These are phyloP conservation scores for Coemansia sp. DNA, from an alignment of 192 early-diverging fungal genomes.

Conservation along the genomic window DNA sequence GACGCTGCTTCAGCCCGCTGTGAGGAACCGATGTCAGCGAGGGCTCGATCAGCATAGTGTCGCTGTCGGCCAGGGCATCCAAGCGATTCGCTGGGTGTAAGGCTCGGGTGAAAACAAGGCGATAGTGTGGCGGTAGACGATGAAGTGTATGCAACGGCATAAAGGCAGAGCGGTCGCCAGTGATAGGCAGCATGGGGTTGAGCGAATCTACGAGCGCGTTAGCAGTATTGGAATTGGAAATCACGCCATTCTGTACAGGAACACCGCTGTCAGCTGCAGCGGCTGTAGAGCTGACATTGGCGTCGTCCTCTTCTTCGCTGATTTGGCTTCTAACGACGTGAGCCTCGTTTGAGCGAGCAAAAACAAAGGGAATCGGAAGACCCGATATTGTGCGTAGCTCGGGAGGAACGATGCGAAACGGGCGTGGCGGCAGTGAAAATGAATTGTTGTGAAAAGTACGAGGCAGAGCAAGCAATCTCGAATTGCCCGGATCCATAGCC, in stretches of 20 bases:
- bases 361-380: slow-evolving; percentile 23
- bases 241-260: neutral
- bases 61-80: slow-evolving; percentile 36
- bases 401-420: slow-evolving; percentile 1
- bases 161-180: slow-evolving; percentile 5
- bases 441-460: neutral
- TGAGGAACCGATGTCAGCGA: slow-evolving; percentile 43
- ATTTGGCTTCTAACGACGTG: slow-evolving; percentile 1
- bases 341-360: slow-evolving; percentile 9
- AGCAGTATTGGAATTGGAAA: neutral
- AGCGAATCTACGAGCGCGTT: slow-evolving; percentile 6
- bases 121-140: slow-evolving; percentile 42
- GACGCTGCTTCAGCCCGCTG: slow-evolving; percentile 45
- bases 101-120: slow-evolving; percentile 34
- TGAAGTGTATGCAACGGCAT: slow-evolving; percentile 33
- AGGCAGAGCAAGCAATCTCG: neutral
- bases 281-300: neutral
- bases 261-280: neutral
- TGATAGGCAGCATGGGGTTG: slow-evolving; percentile 18
- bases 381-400: neutral
- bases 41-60: slow-evolving; percentile 27
- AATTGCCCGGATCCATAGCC: slow-evolving; percentile 7
- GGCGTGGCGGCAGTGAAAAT: neutral
- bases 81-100: slow-evolving; percentile 31
- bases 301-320: neutral